Conservation (phyloP, 2,329 filamentous ascomycete species). For the Fusarium caatingaense region DNA sequence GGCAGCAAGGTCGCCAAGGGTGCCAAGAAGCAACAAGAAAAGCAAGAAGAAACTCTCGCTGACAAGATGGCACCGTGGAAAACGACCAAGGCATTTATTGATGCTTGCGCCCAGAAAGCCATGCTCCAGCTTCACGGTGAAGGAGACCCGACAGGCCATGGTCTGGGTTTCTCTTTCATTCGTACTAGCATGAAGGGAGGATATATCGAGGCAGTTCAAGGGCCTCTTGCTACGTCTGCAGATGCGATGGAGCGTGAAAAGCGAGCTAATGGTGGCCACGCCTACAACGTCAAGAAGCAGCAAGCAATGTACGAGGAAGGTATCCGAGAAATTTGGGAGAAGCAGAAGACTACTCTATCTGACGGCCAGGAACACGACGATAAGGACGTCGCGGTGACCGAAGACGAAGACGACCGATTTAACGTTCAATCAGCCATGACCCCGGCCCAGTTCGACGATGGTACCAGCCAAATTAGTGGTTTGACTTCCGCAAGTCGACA, state of each 20-base stretch:
- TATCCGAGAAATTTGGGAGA: constrained; percentile 92
- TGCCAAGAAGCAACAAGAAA: constrained; percentile 59
- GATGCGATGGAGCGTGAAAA: constrained; percentile 90
- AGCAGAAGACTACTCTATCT: constrained; percentile 82
- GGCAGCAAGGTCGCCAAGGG: constrained; percentile 54
- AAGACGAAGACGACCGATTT: constrained; percentile 74
- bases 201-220: constrained; percentile 83
- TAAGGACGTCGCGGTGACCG: constrained; percentile 67
- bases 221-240: constrained; percentile 73
- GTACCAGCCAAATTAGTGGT: constrained; percentile 80
- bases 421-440: constrained; percentile 78
- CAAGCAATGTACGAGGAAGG: constrained; percentile 92
- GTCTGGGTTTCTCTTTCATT: constrained; percentile 96
- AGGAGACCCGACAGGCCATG: constrained; percentile 92
- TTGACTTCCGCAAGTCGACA: constrained; percentile 73
- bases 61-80: constrained; percentile 96
- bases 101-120: constrained; percentile 92
- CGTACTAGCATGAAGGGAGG: constrained; percentile 99
- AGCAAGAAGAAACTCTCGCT: constrained; percentile 77
- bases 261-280: constrained; percentile 91
- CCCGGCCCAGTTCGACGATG: constrained; percentile 79
- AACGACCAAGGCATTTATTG: constrained; percentile 94
- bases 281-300: constrained; percentile 96
- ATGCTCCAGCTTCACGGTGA: constrained; percentile 96
- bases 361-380: constrained; percentile 76